Evolutionary conservation across 192 early-diverging fungal genomes (phyloP), one percentile per base, ranked within the genome.

Genomic region (Entomortierella lignicola): DNA sequence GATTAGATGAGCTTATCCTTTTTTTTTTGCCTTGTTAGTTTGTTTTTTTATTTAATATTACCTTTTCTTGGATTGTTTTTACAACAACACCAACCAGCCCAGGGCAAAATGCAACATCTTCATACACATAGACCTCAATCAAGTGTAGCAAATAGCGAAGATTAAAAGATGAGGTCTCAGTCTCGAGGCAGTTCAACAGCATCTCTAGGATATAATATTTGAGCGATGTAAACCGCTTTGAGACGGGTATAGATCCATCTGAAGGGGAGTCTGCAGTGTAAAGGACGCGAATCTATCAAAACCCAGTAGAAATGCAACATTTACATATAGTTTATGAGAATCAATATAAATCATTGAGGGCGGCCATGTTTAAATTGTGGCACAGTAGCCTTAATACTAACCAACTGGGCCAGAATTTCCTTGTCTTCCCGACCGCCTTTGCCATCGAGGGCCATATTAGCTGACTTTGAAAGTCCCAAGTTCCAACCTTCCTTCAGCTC

Each of bases 51-150:
- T 25, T 43, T 27, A 11, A 44, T 15, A 13, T 3, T 87, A 94
- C 91, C 91, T 90, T 95, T 57, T 94, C 93, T 79, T 92, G 91
- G 39, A 95, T 92, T 2, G 81, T 71, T 37, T 89, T 86, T 25
- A 94, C 89, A 27, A 93, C 88, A 0, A 89, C 82, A 13, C 85
- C 86, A 15, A 90, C 87, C 31, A 94, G 70, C 17, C 92, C 92
- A 42, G 91, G 91, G 59, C 91, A 91, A 39, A 91, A 92, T 6
- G 89, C 80, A 1, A 89, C 90, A 84, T 95, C 94, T 58, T 95
- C 92, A 34, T 88, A 81, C 0, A 88, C 89, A 72, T 93, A 95
- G 34, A 89, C 89, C 27, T 85, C 83, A 52, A 94, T 85, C 2
- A 94, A 57, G 57, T 93, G 89, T 12, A 94, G 81, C 18, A 92